phyloP scores from a whole-genome alignment of 2,329 filamentous ascomycete genomes.

The Sporothrix dimorphospora region DNA sequence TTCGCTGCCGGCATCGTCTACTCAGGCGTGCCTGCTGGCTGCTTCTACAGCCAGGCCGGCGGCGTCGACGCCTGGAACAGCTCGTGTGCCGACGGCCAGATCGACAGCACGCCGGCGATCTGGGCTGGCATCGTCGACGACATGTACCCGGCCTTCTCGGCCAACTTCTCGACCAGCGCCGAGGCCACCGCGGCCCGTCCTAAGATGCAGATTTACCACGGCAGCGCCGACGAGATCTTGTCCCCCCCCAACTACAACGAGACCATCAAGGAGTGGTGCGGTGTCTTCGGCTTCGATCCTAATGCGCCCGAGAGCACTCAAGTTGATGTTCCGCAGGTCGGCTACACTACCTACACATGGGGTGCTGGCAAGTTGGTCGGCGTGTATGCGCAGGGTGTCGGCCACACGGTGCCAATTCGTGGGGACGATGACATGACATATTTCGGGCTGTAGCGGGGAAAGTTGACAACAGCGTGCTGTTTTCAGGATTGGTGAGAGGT shows the following conservation, averaged over 20 bases:
- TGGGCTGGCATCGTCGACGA: slow-evolving; percentile 53
- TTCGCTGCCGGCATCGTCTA: slow-evolving; percentile 51
- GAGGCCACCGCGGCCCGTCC: slow-evolving; percentile 49
- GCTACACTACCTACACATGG: slow-evolving; percentile 36
- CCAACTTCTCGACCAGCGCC: neutral
- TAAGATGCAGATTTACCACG: slow-evolving; percentile 62
- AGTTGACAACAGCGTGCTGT: neutral
- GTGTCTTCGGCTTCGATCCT: slow-evolving; percentile 49
- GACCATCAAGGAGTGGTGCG: slow-evolving; percentile 60
- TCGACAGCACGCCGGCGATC: slow-evolving; percentile 46
- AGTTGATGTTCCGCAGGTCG: slow-evolving; percentile 36
- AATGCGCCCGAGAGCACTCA: slow-evolving; percentile 31
- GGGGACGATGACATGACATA: slow-evolving; percentile 31
- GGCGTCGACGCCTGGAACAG: slow-evolving; percentile 54
- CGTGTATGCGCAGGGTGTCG: slow-evolving; percentile 32
- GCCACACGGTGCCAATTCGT: slow-evolving; percentile 28
- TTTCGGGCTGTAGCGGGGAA: slow-evolving; percentile 25
- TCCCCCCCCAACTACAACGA: slow-evolving; percentile 59
- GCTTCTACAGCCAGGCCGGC: slow-evolving; percentile 47
- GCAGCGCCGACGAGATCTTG: slow-evolving; percentile 54
- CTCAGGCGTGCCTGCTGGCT: slow-evolving; percentile 50
- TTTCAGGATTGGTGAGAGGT: neutral
- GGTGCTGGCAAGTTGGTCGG: slow-evolving; percentile 34
- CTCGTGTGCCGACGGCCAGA: slow-evolving; percentile 53
- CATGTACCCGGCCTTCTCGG: slow-evolving; percentile 53